Percentiles rank a stretch among this genome's conserved stretches.
phyloP scores from a whole-genome alignment of 352 stramenopile genomes.

The Globisporangium abappressorium region DNA sequence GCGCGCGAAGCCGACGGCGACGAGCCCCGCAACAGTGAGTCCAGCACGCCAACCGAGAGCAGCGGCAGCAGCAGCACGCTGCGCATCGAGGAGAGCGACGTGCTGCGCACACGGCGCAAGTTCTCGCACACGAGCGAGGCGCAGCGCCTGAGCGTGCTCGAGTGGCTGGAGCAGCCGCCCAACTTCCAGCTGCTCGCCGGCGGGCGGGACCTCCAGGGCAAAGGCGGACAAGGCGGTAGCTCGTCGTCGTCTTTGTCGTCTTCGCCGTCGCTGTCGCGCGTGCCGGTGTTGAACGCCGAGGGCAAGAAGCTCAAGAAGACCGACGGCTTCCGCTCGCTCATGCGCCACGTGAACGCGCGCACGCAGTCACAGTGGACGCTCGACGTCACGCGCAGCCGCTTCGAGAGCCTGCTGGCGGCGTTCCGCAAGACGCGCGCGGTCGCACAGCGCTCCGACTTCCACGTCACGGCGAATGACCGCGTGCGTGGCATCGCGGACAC shows the following conservation, averaged over 20 bases:
- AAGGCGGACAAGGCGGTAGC: not conserved
- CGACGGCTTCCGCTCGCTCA: constrained; percentile 50
- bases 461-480: constrained; percentile 20
- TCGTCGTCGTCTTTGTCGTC: too few relatives aligned
- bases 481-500: constrained; percentile 17
- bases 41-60: not conserved
- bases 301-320: constrained; percentile 44
- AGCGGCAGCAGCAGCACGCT: constrained; percentile 1
- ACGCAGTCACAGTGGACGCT: constrained; percentile 39
- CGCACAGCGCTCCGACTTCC: constrained; percentile 14
- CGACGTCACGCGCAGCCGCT: constrained; percentile 50
- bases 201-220: not conserved
- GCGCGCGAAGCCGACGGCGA: not conserved
- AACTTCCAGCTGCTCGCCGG: constrained; percentile 47
- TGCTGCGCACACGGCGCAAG: constrained; percentile 32
- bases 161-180: constrained; percentile 47
- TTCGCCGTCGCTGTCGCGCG: not conserved
- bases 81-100: constrained; percentile 14
- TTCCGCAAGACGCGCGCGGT: constrained; percentile 29
- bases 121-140: constrained; percentile 47
- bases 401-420: constrained; percentile 49
- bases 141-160: constrained; percentile 45
- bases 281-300: not conserved
- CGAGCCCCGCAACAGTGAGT: not conserved
- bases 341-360: constrained; percentile 43